Percentiles rank a stretch among this genome's conserved stretches.
Evolutionary conservation across 148 eudicot species (phyloP).

Genomic region (Gaultheria prostrata): DNA sequence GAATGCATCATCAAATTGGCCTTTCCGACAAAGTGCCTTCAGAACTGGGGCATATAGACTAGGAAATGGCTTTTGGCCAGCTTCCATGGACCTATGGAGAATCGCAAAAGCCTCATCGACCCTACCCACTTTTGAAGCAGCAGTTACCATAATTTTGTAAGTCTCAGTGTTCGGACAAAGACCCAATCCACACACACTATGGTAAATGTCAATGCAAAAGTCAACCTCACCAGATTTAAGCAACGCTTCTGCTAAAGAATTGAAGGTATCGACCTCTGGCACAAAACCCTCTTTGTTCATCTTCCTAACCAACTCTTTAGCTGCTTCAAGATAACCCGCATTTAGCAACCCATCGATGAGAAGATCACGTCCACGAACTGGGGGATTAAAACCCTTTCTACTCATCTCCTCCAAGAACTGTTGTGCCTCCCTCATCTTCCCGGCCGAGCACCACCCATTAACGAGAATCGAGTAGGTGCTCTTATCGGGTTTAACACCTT

Average conservation of each 20-base stretch:
- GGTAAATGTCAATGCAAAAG: constrained; percentile 67
- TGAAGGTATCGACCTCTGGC: constrained; percentile 82
- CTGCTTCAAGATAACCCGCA: constrained; percentile 89
- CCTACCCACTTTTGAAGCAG: constrained; percentile 58
- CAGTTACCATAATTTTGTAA: constrained; percentile 73
- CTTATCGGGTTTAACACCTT: constrained; percentile 64
- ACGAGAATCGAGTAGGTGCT: constrained; percentile 80
- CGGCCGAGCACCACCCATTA: constrained; percentile 90
- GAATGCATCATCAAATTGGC: constrained; percentile 88
- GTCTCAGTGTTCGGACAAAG: constrained; percentile 71
- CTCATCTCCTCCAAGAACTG: constrained; percentile 92
- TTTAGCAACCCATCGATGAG: constrained; percentile 82
- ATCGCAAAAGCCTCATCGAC: constrained; percentile 74
- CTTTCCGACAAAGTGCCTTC: constrained; percentile 73
- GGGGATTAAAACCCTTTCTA: constrained; percentile 78
- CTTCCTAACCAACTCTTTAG: constrained; percentile 70
- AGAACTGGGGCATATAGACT: constrained; percentile 94
- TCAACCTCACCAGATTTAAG: constrained; percentile 71
- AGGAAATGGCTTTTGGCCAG: constrained; percentile 87
- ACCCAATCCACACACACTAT: constrained; percentile 67
- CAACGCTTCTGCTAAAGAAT: constrained; percentile 72
- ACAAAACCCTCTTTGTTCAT: constrained; percentile 83
- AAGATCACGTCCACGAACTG: constrained; percentile 86
- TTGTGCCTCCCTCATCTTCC: constrained; percentile 84
- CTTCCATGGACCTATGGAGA: constrained; percentile 80